Evolutionary conservation across 129 eudicot genomes (phyloP).

Genomic region (Sambucus nigra): DNA sequence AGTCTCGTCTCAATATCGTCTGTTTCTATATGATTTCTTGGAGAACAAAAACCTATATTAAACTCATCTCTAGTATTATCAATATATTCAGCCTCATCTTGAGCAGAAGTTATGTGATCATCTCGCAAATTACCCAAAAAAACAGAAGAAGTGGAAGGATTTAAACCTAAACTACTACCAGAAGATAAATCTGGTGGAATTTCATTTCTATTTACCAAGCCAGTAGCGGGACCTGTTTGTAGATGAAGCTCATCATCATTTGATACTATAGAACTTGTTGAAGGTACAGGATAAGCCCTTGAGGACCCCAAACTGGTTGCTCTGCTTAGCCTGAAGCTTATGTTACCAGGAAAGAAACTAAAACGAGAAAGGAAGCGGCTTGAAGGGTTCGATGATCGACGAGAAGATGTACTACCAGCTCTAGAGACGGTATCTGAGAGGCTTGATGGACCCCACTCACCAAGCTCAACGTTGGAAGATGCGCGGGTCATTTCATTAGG

Average conservation of each 20-base stretch:
- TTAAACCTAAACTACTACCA: slow-evolving; percentile 13
- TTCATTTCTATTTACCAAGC: slow-evolving; percentile 24
- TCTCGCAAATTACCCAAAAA: slow-evolving; percentile 25
- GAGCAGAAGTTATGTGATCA: slow-evolving; percentile 29
- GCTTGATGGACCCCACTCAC: slow-evolving; percentile 66
- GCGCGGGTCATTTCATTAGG: slow-evolving; percentile 31
- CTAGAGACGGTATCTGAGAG: slow-evolving; percentile 31
- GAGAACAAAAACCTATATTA: slow-evolving; percentile 24
- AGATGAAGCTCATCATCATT: slow-evolving; percentile 35
- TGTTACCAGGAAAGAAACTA: slow-evolving; percentile 59
- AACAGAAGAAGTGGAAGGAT: slow-evolving; percentile 20
- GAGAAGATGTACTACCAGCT: slow-evolving; percentile 45
- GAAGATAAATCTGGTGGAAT: slow-evolving; percentile 33
- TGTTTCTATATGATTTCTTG: slow-evolving; percentile 31
- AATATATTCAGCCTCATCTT: slow-evolving; percentile 24
- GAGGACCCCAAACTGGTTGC: slow-evolving; percentile 50
- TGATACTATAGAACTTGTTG: slow-evolving; percentile 41
- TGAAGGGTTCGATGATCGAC: slow-evolving; percentile 39
- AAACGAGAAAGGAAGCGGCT: slow-evolving; percentile 80
- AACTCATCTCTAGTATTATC: slow-evolving; percentile 23
- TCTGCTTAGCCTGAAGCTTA: slow-evolving; percentile 59
- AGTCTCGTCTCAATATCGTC: slow-evolving; percentile 30
- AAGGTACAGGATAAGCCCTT: slow-evolving; percentile 47
- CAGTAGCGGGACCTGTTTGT: slow-evolving; percentile 18
- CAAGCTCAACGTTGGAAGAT: slow-evolving; percentile 32